Evolutionary conservation across 2,329 filamentous ascomycete genomes (phyloP).

Genomic region (Diaporthe citrichinensis): DNA sequence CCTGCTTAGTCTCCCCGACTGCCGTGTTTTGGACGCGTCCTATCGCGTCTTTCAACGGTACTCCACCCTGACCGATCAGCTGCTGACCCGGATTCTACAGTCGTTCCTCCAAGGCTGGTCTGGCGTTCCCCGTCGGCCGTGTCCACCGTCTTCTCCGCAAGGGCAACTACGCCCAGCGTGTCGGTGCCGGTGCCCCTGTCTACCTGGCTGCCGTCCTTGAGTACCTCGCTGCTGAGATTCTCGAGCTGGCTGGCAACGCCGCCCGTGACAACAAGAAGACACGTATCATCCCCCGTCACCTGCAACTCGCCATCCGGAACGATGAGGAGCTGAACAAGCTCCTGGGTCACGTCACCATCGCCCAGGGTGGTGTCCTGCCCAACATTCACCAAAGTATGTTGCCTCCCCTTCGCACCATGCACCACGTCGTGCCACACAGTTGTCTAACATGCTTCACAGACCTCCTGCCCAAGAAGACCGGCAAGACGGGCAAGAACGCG

Average conservation of each 20-base stretch:
- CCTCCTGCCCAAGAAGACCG: conserved; percentile 99
- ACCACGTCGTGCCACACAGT: neutral
- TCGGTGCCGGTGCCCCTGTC: conserved; percentile 97
- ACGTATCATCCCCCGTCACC: conserved; percentile 98
- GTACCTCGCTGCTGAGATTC: conserved; percentile 98
- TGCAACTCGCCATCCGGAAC: conserved; percentile 99
- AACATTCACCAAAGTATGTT: conserved; percentile 97
- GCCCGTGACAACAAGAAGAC: conserved; percentile 99
- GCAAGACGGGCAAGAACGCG: conserved; percentile 91
- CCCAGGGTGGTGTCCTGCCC: conserved; percentile 95
- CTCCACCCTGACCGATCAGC: conserved; percentile 24
- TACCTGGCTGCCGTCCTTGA: conserved; percentile 98
- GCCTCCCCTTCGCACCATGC: neutral
- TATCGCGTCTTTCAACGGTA: conserved; percentile 53
- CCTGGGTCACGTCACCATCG: conserved; percentile 94
- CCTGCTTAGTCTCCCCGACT: neutral
- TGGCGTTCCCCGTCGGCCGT: conserved; percentile 99
- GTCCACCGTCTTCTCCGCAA: conserved; percentile 99
- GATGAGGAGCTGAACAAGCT: conserved; percentile 99
- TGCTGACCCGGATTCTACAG: conserved; percentile 67
- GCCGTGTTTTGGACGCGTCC: conserved; percentile 34
- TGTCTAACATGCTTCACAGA: conserved; percentile 68
- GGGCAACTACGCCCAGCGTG: conserved; percentile 99
- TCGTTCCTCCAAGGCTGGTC: conserved; percentile 98
- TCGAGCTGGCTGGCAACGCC: conserved; percentile 98